Base-by-base conservation (phyloP, 345 rosid genomes). In the Eucalyptus polyanthemos region DNA sequence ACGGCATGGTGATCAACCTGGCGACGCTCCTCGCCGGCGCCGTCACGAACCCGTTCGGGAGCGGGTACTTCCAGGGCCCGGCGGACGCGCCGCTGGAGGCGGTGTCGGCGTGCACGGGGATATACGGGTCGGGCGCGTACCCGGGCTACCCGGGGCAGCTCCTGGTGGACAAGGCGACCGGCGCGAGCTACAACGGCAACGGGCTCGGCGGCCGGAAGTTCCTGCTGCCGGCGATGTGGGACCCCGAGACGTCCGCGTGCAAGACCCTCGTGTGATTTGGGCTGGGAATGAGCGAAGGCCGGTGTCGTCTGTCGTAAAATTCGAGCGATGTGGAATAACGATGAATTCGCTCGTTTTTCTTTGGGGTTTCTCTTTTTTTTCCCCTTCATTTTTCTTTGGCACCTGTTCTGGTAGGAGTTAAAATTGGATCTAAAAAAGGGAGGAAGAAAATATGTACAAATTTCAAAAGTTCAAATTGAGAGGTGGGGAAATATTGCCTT, bases 211-310 rank as follows among this genome's bases (percentile, higher is more conserved):
- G 88, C 25, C 86, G 89, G 91, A 69, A 90, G 92, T 92, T 89
- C 87, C 88, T 92, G 88, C 89, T 90, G 17, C 91, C 91, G 13
- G 91, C 91, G 40, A 44, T 90, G 88, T 88, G 80, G 42, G 90
- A 90, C 58, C 91, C 91, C 24, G 44, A 76, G 16, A 51, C 89
- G 44, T 67, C 88, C 12, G 72, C 89, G 60, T 90, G 91, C 86
- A 53, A 86, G 15, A 90, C 91, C 17, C 76, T 86, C 86, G 89
- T 86, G 80, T 88, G 60, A 86, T 53, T 53, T 53, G 56, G 56
- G 58, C 25, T 21, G 24, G 45, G 27, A 40, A 6, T 76, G 7
- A 21, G 47, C 47, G 85, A 40, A 1, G 47, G 29, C 11, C 47
- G 12, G 47, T 37, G 47, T 37, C 24, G 8, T 0, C 47, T 11